Conservation (phyloP, 2,329 filamentous ascomycete genomes). For the Sodiomyces alkalinus region DNA sequence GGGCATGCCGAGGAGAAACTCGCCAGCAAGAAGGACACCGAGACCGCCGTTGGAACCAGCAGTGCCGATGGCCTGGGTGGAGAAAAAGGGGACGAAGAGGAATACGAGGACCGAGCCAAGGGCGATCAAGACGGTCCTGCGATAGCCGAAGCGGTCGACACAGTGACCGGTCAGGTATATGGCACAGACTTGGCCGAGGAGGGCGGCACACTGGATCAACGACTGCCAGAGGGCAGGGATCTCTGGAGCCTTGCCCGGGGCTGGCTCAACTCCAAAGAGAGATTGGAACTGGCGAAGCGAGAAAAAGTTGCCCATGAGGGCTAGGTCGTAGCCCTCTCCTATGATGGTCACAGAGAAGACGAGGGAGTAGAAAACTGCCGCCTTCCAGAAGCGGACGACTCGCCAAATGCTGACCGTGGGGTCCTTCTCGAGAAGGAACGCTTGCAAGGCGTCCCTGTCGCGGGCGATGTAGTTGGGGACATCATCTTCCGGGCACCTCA, state of each 20-base stretch:
- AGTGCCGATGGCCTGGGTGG: constrained; percentile 15
- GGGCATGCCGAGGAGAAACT: constrained; percentile 20
- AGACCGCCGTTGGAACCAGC: constrained; percentile 17
- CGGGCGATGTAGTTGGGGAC: constrained; percentile 1
- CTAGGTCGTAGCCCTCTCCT: constrained; percentile 15
- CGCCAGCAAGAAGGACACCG: constrained; percentile 15
- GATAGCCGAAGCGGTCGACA: constrained; percentile 3
- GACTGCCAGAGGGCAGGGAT: constrained; percentile 26
- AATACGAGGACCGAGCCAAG: constrained; percentile 3
- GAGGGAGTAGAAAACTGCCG: constrained; percentile 7
- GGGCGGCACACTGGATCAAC: constrained; percentile 6
- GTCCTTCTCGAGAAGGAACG: constrained; percentile 2
- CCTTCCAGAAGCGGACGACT: constrained; percentile 1
- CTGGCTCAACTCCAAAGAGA: constrained; percentile 12
- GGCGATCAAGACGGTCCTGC: constrained; percentile 4
- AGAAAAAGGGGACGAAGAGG: constrained; percentile 5
- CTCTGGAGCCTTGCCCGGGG: constrained; percentile 15
- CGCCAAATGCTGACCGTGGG: too few relatives aligned
- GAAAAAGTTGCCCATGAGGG: constrained; percentile 18
- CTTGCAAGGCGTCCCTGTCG: constrained; percentile 1
- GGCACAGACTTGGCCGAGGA: constrained; percentile 3
- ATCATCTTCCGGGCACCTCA: constrained; percentile 1
- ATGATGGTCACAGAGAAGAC: constrained; percentile 7
- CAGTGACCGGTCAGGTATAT: constrained; percentile 3
- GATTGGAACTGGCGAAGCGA: constrained; percentile 13